These are phyloP conservation scores for Parachlorella kessleri DNA, from an alignment of 139 green algal genomes.

Conservation along the genomic window DNA sequence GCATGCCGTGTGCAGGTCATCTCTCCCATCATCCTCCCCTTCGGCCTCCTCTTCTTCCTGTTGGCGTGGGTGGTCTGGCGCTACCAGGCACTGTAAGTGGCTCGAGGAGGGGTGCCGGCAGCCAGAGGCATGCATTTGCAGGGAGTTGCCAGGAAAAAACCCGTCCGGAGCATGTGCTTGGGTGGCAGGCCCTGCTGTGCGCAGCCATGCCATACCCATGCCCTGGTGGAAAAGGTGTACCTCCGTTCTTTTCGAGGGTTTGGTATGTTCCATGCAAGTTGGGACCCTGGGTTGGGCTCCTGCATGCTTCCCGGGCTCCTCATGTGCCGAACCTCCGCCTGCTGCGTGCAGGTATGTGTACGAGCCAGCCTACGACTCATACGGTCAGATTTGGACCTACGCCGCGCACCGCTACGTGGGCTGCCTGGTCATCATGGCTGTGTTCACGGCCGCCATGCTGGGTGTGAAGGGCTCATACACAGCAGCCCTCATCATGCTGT, in stretches of 20 bases:
- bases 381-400: constrained; percentile 19
- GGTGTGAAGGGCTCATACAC: constrained; percentile 63
- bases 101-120: too few relatives aligned
- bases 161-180: neutral
- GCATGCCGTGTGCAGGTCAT: constrained; percentile 24
- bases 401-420: constrained; percentile 30
- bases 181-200: constrained; percentile 32
- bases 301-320: too few relatives aligned
- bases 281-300: too few relatives aligned
- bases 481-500: constrained; percentile 20
- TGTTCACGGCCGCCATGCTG: constrained; percentile 74
- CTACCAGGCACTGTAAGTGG: constrained; percentile 55
- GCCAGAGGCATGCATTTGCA: too few relatives aligned
- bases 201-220: constrained; percentile 18
- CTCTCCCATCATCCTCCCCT: constrained; percentile 61
- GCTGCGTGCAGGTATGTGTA: neutral
- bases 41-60: constrained; percentile 62
- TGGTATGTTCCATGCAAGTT: neutral
- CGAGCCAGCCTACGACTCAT: neutral
- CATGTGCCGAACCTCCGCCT: too few relatives aligned
- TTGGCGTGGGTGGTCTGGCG: constrained; percentile 58
- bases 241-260: neutral
- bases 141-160: neutral
- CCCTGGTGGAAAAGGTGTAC: constrained; percentile 20
- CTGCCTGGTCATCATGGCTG: constrained; percentile 35